Conservation (phyloP, 208 protist genomes). For the Wallacemonas sp. region DNA sequence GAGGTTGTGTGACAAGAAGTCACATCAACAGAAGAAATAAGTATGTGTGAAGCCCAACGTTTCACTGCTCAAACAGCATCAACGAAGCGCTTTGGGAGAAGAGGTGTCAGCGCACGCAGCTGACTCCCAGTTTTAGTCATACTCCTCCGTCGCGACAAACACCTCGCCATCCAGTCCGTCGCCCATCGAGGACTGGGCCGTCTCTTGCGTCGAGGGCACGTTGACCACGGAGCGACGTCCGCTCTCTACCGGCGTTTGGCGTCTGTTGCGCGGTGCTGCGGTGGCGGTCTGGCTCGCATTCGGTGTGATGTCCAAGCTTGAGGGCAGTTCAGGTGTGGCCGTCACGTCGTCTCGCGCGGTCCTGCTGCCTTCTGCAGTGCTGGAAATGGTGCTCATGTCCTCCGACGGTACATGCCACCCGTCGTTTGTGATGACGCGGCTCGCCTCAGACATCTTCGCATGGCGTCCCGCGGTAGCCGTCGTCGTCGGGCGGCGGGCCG, state of each 20-base stretch:
- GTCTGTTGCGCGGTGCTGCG: not conserved
- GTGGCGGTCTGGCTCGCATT: slow-evolving; percentile 3
- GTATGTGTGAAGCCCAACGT: no score
- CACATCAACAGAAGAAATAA: no score
- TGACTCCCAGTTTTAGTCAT: slow-evolving; percentile 33
- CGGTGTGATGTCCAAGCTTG: slow-evolving; percentile 7
- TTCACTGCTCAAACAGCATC: no score
- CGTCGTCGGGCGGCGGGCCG: not conserved
- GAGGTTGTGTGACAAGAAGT: no score
- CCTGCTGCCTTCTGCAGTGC: slow-evolving; percentile 21
- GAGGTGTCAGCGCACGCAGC: not conserved
- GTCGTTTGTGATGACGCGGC: slow-evolving; percentile 55
- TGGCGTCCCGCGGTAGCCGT: slow-evolving; percentile 1
- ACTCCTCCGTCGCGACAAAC: slow-evolving; percentile 85
- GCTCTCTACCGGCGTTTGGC: slow-evolving; percentile 2
- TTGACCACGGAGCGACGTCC: slow-evolving; percentile 32
- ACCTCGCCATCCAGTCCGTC: slow-evolving; percentile 63
- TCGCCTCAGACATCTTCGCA: slow-evolving; percentile 34
- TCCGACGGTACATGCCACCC: slow-evolving; percentile 65
- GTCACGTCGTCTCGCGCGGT: slow-evolving; percentile 19
- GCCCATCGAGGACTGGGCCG: slow-evolving; percentile 33
- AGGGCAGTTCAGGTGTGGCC: not conserved
- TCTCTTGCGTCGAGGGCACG: slow-evolving; percentile 59
- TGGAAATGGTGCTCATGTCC: slow-evolving; percentile 11
- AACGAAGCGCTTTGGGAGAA: no score